phyloP scores from a whole-genome alignment of 169 alveolate species.

The Cryptosporidium meleagridis region DNA sequence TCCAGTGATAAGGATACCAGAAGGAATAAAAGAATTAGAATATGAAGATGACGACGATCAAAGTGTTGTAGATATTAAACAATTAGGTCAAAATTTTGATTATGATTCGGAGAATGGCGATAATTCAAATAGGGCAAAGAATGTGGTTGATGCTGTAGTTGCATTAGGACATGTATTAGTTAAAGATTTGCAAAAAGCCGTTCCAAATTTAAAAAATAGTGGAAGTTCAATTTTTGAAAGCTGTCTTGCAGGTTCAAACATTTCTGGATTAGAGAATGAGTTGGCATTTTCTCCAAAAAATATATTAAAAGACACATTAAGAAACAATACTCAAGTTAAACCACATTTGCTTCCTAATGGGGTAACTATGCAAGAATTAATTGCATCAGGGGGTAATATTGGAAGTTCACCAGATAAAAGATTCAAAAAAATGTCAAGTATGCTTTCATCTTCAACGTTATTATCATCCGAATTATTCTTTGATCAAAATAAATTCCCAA shows the following conservation, averaged over 20 bases:
- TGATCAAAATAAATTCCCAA: constrained; percentile 53
- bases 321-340: constrained; percentile 11
- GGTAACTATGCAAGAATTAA: constrained; percentile 55
- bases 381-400: constrained; percentile 2
- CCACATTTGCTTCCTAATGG: constrained; percentile 74
- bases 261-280: constrained; percentile 10
- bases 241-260: constrained; percentile 50
- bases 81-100: constrained; percentile 20
- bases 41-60: constrained; percentile 70
- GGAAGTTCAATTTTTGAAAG: constrained; percentile 61
- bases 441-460: constrained; percentile 38
- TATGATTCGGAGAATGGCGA: constrained; percentile 70
- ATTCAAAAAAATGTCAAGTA: not conserved
- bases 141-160: constrained; percentile 71
- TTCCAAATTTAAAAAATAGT: constrained; percentile 35
- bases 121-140: constrained; percentile 58
- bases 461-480: constrained; percentile 36
- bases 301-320: constrained; percentile 24
- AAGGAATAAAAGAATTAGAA: constrained; percentile 56
- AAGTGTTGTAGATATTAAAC: constrained; percentile 72
- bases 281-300: constrained; percentile 50
- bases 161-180: constrained; percentile 73
- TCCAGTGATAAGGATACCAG: constrained; percentile 55
- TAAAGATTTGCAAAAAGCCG: constrained; percentile 68
- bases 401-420: constrained; percentile 8